Evolutionary conservation across 352 stramenopile genomes (phyloP).

Genomic region (Phytopythium montanum): DNA sequence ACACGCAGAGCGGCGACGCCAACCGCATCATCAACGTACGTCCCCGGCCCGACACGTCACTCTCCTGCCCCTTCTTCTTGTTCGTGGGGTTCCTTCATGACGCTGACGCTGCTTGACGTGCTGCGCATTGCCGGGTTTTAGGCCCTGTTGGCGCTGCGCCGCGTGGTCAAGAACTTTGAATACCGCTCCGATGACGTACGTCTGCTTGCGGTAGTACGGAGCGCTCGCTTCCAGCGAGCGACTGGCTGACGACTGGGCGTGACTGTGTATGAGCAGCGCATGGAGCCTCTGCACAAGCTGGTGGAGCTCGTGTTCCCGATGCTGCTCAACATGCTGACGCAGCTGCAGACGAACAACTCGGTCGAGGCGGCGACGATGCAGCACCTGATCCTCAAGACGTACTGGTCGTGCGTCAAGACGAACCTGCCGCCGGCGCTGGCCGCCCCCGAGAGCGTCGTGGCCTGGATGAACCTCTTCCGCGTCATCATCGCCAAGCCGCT

Average conservation of each 20-base stretch:
- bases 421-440: conserved; percentile 85
- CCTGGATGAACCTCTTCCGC: conserved; percentile 92
- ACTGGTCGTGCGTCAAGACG: conserved; percentile 97
- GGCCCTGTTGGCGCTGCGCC: conserved; percentile 93
- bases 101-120: conserved; percentile 4
- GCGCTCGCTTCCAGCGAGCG: background rate
- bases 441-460: conserved; percentile 84
- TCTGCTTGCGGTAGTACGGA: too few relatives aligned
- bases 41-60: background rate
- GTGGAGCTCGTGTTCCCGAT: conserved; percentile 92
- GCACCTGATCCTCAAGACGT: conserved; percentile 97
- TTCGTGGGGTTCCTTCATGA: background rate
- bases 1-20: conserved; percentile 87
- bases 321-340: conserved; percentile 89
- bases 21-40: conserved; percentile 78
- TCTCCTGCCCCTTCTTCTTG: background rate
- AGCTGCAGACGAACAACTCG: conserved; percentile 78
- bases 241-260: background rate
- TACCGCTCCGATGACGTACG: conserved; percentile 91
- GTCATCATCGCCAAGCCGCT: conserved; percentile 89
- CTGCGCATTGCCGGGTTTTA: conserved; percentile 71
- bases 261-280: conserved; percentile 20
- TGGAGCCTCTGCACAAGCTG: conserved; percentile 91
- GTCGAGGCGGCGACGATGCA: conserved; percentile 94
- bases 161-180: conserved; percentile 98